Evolutionary conservation across 352 stramenopile genomes (phyloP).

Genomic region (Blastocystis sp.): DNA sequence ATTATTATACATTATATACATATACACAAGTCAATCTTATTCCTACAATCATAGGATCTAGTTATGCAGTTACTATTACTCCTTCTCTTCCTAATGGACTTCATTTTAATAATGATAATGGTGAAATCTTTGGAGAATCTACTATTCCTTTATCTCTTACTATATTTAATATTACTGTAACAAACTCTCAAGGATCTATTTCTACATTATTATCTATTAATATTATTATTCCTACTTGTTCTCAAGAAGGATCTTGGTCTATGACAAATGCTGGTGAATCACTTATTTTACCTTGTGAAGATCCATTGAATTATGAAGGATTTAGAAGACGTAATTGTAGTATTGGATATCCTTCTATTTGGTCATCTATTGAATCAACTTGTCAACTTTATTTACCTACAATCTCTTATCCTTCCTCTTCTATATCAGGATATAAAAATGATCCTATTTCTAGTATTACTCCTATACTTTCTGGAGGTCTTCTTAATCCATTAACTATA

Average conservation of each 20-base stretch:
- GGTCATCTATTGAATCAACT: background rate
- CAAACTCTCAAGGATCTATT: constrained; percentile 7
- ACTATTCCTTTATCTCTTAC: background rate
- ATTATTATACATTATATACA: too few relatives aligned
- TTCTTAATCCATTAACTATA: constrained; percentile 8
- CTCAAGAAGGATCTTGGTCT: constrained; percentile 22
- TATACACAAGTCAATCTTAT: too few relatives aligned
- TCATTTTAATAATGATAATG: constrained; percentile 4
- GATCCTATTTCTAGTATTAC: constrained; percentile 20
- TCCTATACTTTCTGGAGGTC: constrained; percentile 20
- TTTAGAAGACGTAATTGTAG: constrained; percentile 13
- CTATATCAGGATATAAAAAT: constrained; percentile 23
- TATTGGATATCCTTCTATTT: background rate
- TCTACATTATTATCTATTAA: constrained; percentile 4
- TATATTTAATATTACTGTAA: background rate
- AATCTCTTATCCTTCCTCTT: constrained; percentile 6
- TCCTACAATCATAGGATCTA: constrained; percentile 15
- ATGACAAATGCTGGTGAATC: constrained; percentile 9
- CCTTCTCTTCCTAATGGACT: constrained; percentile 10
- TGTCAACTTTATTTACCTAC: constrained; percentile 15
- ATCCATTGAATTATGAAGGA: constrained; percentile 27
- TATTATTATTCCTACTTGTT: constrained; percentile 1
- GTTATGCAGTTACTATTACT: background rate
- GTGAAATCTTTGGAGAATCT: constrained; percentile 15
- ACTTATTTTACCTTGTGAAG: background rate